Conservation (phyloP, 805 yeast genomes). For the Brettanomyces anomalus region DNA sequence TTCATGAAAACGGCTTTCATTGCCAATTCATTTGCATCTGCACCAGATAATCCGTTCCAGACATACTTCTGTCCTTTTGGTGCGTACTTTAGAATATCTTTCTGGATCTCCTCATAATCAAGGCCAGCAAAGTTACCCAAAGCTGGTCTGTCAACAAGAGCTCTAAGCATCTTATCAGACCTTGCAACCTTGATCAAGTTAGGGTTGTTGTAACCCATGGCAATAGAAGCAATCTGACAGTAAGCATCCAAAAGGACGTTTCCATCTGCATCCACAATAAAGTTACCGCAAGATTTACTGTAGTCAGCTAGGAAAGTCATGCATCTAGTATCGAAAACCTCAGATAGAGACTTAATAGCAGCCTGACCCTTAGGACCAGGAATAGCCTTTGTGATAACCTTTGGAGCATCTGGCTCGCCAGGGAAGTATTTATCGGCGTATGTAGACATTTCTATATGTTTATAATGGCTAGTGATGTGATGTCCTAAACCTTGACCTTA, state of each 20-base stretch:
- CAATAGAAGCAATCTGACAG: constrained; percentile 79
- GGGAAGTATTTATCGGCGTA: constrained; percentile 59
- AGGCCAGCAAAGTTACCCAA: constrained; percentile 71
- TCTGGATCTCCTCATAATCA: constrained; percentile 42
- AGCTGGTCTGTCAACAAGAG: constrained; percentile 78
- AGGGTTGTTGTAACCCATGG: constrained; percentile 83
- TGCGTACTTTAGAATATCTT: constrained; percentile 61
- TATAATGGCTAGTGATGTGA: neutral
- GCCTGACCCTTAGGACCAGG: constrained; percentile 71
- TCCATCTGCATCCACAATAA: constrained; percentile 74
- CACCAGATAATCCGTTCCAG: constrained; percentile 78
- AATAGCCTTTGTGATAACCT: constrained; percentile 43
- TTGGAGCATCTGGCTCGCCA: constrained; percentile 68
- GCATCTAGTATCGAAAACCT: constrained; percentile 64
- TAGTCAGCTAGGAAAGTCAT: constrained; percentile 73
- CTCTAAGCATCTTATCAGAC: constrained; percentile 61
- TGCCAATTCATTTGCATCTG: constrained; percentile 84
- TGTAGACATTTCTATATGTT: constrained; percentile 19
- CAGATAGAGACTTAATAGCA: constrained; percentile 43
- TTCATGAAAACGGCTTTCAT: constrained; percentile 84
- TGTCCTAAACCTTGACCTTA: no score
- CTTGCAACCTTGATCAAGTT: constrained; percentile 58
- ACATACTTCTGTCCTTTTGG: constrained; percentile 69
- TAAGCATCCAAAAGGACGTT: constrained; percentile 66
- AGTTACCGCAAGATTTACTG: constrained; percentile 67